Evolutionary conservation across 805 yeast species (phyloP), one percentile per base, ranked within the genome.

Genomic region (Zygotorulaspora chibaensis): DNA sequence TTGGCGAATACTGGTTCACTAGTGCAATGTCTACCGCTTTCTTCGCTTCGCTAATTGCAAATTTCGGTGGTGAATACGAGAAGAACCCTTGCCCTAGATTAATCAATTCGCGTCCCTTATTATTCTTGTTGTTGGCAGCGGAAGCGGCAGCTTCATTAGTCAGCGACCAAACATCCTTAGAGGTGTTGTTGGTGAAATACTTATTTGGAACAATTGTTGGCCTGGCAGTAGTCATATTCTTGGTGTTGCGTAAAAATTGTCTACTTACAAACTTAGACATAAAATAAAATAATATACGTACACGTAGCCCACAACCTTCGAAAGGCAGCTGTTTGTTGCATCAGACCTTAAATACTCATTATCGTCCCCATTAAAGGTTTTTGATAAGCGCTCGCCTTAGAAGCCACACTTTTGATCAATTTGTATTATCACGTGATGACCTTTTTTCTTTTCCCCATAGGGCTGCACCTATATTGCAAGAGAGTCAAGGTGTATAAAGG

Each of bases 61-160:
- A 93, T n/a, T 81, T 77, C 0, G 99, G 99, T 2, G 99, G 99
- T 26, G 90, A 78, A 65, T 91, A 93, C 2, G 96, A 88, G 72
- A 93, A 93, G 69, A 93, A 93, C 1, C 99, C 99, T 66, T 93
- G 99, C 28, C 99, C 99, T 47, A 93, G 75, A 58, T 93, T 93
- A 50, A 84, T 83, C 45, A 91, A 80, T 43, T 87, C 85, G 56
- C 84, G 75, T n/a, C 88, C 89, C 30, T 78, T 65, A 38, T 80
- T 81, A 34, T 68, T 69, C 2, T 63, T 55, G 44, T 64, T 62
- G 8, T 55, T 59, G 51, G 81, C 83, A 11, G 95, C 89, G 3
- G 79, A 79, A 2, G 95, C 95, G 0, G 98, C 97, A 2, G 99
- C 84, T 60, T 90, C 98, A 62, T 93, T 93, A 67, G 95, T 87